Evolutionary conservation across 2,329 filamentous ascomycete species (phyloP), one percentile per base, ranked within the genome.

Genomic region (Epichloe festucae): DNA sequence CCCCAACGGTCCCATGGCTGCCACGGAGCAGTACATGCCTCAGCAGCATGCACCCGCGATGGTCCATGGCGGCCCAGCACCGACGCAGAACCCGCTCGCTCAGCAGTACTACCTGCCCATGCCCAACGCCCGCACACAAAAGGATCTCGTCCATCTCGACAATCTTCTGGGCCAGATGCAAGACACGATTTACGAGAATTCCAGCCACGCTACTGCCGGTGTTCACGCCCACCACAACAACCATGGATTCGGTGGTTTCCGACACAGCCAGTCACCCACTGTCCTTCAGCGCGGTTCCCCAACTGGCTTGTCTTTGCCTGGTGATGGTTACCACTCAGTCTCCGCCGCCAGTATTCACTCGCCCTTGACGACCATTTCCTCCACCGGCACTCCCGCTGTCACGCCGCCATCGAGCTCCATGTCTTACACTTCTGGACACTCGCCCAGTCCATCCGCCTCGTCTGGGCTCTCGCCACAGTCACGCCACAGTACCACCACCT

Each of bases 131-230:
- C 84, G 91, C 63, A 96, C 90, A 47, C 95, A 97, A 77, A 89
- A 82, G 66, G 93, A 98, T 65, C 76, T 98, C 43, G 74, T 95
- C 65, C 89, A 95, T 66, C 90, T 97, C 62, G 93, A 97, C 67
- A 86, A 89, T 63, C 87, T 97, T 67, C 79, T 98, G 51, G 89
- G 95, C 70, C 89, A 96, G 70, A 91, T 97, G 76, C 90, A 96
- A 70, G 84, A 85, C 57, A 96, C 91, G 45, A 89, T 97, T 47
- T 97, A 97, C 65, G 93, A 97, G 71, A 95, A 85, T 66, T 84
- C 89, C 51, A 87, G 83, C 60, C 84, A 89, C 48, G 84, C 89
- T 35, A 87, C 88, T 2, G 84, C 85, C 43, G 86, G 87, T 53
- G 79, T 94, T 53, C 85, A 87, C 60, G 81, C 89, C 56, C 81